Percentiles rank a stretch among this genome's conserved stretches.
Evolutionary conservation across 805 yeast genomes (phyloP).

Genomic region (Torulaspora maleeae): DNA sequence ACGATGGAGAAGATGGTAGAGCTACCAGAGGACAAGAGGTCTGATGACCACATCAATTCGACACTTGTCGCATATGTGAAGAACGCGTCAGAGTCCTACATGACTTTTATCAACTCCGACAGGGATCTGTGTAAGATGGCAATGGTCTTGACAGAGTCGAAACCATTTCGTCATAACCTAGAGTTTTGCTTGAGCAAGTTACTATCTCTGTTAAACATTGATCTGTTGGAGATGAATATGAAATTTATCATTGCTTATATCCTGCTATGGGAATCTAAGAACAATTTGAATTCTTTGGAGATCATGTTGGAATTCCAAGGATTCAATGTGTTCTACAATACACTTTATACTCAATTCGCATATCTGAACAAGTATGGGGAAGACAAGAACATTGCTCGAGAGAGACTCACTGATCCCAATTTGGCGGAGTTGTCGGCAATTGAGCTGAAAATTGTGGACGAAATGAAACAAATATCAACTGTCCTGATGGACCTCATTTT

Average conservation of each 20-base stretch:
- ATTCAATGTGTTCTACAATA: constrained; percentile 42
- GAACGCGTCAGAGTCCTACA: constrained; percentile 27
- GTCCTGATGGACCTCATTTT: constrained; percentile 50
- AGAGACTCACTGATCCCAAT: constrained; percentile 4
- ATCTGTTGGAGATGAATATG: constrained; percentile 35
- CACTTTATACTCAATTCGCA: constrained; percentile 38
- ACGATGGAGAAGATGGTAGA: constrained; percentile 25
- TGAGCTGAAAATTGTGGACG: constrained; percentile 33
- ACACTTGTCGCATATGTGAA: constrained; percentile 30
- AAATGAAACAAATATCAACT: constrained; percentile 38
- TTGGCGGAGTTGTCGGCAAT: constrained; percentile 23
- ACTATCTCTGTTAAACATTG: constrained; percentile 42
- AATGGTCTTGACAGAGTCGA: constrained; percentile 33
- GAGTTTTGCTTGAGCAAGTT: constrained; percentile 48
- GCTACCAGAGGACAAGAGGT: constrained; percentile 8
- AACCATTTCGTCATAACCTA: constrained; percentile 36
- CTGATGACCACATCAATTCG: constrained; percentile 22
- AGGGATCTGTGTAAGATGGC: constrained; percentile 38
- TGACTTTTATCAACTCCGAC: constrained; percentile 26
- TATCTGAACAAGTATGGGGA: constrained; percentile 32
- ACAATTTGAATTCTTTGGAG: constrained; percentile 40
- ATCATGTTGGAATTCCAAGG: constrained; percentile 51
- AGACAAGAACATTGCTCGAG: constrained; percentile 16
- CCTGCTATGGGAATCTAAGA: constrained; percentile 43
- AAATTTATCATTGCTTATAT: constrained; percentile 42